Conservation (phyloP, 2,329 filamentous ascomycete genomes). For the Diplodia intermedia region DNA sequence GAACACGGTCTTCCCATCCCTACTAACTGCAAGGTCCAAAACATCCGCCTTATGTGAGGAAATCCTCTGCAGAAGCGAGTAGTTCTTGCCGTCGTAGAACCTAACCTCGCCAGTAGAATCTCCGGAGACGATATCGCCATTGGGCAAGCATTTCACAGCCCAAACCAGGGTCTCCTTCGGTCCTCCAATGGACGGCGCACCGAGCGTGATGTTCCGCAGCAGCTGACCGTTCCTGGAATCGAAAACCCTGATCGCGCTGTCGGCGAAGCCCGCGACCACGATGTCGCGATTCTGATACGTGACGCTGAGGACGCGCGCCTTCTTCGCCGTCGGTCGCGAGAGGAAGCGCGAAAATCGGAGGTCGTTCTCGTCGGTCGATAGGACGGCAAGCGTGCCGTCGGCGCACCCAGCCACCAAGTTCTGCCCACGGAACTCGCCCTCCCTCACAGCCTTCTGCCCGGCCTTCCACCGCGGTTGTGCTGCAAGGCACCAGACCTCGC, state of each 20-base stretch:
- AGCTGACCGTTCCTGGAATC: conserved; percentile 80
- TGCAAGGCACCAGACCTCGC: conserved; percentile 95
- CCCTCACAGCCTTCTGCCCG: conserved; percentile 32
- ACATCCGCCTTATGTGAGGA: conserved; percentile 89
- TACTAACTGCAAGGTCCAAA: conserved; percentile 81
- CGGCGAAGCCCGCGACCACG: conserved; percentile 91
- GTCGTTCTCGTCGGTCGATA: conserved; percentile 85
- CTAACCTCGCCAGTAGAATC: conserved; percentile 93
- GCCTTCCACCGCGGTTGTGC: conserved; percentile 72
- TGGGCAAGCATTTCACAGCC: conserved; percentile 86
- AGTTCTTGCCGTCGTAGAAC: conserved; percentile 93
- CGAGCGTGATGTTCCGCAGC: conserved; percentile 83
- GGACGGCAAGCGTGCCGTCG: conserved; percentile 85
- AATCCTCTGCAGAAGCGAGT: conserved; percentile 84
- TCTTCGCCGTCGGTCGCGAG: conserved; percentile 78
- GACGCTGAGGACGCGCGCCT: conserved; percentile 87
- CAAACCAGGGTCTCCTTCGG: conserved; percentile 89
- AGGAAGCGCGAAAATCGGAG: conserved; percentile 80
- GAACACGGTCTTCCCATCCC: conserved; percentile 80
- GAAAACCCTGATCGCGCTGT: conserved; percentile 91
- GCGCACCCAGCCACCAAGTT: conserved; percentile 88
- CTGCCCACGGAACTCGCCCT: conserved; percentile 43
- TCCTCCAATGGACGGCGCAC: conserved; percentile 76
- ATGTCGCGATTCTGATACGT: conserved; percentile 84
- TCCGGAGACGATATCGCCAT: conserved; percentile 90